These are phyloP conservation scores for Akanthomyces dipterigenus DNA, from an alignment of 2,329 filamentous ascomycete genomes.

Conservation along the genomic window DNA sequence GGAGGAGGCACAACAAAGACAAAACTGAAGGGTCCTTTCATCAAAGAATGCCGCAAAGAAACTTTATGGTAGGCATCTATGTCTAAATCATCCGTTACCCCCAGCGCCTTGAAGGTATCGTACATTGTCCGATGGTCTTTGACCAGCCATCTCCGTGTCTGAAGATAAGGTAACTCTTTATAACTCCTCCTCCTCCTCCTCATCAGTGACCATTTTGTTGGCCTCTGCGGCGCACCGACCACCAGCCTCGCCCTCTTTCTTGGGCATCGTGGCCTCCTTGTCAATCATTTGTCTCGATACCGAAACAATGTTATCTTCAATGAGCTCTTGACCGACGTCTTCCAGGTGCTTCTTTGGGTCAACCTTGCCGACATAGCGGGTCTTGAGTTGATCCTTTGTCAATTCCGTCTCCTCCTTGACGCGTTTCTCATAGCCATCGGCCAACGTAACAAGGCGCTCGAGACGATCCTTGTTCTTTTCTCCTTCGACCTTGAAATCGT, in stretches of 20 bases:
- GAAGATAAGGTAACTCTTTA: slow-evolving; percentile 17
- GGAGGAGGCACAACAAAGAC: neutral
- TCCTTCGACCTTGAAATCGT: slow-evolving; percentile 83
- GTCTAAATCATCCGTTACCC: neutral
- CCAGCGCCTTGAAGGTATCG: slow-evolving; percentile 8
- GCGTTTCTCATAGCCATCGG: slow-evolving; percentile 96
- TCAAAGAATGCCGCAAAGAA: neutral
- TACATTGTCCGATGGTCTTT: slow-evolving; percentile 7
- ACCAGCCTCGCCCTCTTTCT: slow-evolving; percentile 47
- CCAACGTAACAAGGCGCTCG: slow-evolving; percentile 78
- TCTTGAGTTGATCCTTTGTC: slow-evolving; percentile 96
- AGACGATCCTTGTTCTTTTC: slow-evolving; percentile 81
- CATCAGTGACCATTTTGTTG: slow-evolving; percentile 65
- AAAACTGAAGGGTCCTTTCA: neutral
- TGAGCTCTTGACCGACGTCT: slow-evolving; percentile 90
- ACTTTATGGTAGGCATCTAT: neutral
- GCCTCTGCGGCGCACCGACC: slow-evolving; percentile 46
- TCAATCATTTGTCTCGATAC: slow-evolving; percentile 99
- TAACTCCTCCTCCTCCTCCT: slow-evolving; percentile 32
- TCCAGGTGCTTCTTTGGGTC: slow-evolving; percentile 99
- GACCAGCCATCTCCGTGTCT: neutral
- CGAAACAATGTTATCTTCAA: slow-evolving; percentile 98
- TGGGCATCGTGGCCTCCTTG: slow-evolving; percentile 91
- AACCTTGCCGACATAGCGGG: slow-evolving; percentile 95
- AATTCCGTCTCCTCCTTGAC: slow-evolving; percentile 98